Evolutionary conservation across 768 basidiomycete species (phyloP).

Genomic region (Leccinum disarticulatum): DNA sequence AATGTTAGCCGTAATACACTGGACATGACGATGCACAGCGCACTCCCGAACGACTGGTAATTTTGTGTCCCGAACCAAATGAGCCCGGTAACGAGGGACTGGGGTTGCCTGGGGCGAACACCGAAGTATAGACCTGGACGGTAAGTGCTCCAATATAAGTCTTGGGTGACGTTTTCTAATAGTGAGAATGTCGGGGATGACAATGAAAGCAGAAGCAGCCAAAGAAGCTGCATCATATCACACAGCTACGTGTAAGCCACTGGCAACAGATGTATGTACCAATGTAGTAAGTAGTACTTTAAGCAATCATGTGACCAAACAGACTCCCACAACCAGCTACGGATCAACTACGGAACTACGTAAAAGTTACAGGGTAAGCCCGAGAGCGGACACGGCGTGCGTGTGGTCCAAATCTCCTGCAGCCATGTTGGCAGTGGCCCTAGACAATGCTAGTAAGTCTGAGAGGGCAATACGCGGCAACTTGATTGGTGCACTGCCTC

Average conservation of each 20-base stretch:
- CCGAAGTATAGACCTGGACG: constrained; percentile 96
- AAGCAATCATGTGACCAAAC: constrained; percentile 13
- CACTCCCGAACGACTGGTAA: constrained; percentile 67
- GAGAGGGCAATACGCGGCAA: constrained; percentile 1
- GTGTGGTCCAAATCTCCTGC: not conserved
- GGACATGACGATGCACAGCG: constrained; percentile 29
- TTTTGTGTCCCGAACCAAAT: constrained; percentile 93
- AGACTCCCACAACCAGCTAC: not conserved
- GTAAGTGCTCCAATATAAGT: constrained; percentile 73
- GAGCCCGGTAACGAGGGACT: constrained; percentile 90
- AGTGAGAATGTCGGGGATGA: constrained; percentile 18
- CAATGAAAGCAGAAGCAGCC: constrained; percentile 29
- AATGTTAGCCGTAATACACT: constrained; percentile 3
- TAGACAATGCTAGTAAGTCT: not conserved
- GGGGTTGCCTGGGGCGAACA: constrained; percentile 77
- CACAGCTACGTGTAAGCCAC: not conserved
- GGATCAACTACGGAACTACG: no score
- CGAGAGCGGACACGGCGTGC: not conserved
- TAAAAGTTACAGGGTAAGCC: not conserved
- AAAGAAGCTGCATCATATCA: constrained; percentile 21
- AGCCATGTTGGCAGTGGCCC: no score
- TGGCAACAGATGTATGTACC: not conserved
- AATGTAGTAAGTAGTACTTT: not conserved
- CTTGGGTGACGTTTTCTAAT: constrained; percentile 36
- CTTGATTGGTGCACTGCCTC: constrained; percentile 6